Evolutionary conservation across 1,284 basidiomycete species (phyloP), one percentile per base, ranked within the genome.

Genomic region (Volvariella surrecta): DNA sequence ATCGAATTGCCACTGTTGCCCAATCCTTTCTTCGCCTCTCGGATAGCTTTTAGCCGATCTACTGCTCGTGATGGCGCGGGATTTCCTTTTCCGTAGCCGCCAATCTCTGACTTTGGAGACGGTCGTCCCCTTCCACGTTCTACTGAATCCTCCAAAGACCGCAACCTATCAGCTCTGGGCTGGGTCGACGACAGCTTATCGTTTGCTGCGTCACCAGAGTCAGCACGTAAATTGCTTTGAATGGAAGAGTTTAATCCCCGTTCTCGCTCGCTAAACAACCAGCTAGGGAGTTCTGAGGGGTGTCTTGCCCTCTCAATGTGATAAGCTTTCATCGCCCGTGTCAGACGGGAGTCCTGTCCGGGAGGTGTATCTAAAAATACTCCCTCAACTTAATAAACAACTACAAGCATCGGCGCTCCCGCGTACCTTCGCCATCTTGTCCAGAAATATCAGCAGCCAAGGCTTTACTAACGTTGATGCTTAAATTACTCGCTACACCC

Each of bases 291-390:
- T 52, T 83, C 79, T 16, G 68, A 55, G 4, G 71, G 71, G 37
- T 70, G 63, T 24, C 66, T 68, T 11, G 79, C 79, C 56, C 79
- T 78, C 28, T 68, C 68, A 32, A 81, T 64, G 52, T 83, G 73
- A 54, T 82, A 83, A 1, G 75, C 72, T 55, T 80, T 80, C 73
- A 84, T 72, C 1, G 74, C 76, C n/a, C 70, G 69, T 3, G 71
- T 74, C 22, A 84, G 66, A 32, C 74, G 73, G 3, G 74, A 77
- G 48, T 83, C 80, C 40, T 70, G 63, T 20, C 76, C 76, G n/a
- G 67, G 63, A 4, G 74, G 73, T 11, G 74, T 77, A 39, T 67
- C 77, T 78, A 53, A 39, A 40, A 17, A 19, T 38, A 20, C 18
- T 37, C 18, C 41, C 41, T 43, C 15, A 49, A 20, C 18, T 39